phyloP scores from a whole-genome alignment of 345 rosid genomes.

The Eucalyptus pauciflora region DNA sequence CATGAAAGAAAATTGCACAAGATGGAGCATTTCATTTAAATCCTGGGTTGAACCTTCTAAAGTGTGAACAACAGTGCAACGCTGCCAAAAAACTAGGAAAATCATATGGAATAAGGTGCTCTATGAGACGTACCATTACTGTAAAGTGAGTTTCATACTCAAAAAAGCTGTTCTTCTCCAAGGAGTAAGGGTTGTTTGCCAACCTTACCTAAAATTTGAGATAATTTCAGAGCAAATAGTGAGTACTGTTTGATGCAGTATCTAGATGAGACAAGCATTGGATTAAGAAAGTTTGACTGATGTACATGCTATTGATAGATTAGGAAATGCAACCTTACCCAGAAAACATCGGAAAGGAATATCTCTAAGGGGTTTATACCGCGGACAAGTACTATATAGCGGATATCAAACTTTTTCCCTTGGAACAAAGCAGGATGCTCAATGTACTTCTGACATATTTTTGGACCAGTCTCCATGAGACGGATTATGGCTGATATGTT shows the following conservation, averaged over 20 bases:
- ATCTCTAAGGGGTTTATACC: conserved; percentile 72
- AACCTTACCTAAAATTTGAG: conserved; percentile 59
- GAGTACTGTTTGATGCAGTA: not conserved
- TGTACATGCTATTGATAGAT: not conserved
- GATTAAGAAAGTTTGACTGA: not conserved
- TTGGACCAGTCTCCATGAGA: conserved; percentile 97
- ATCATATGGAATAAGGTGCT: not conserved
- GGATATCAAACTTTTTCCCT: conserved; percentile 82
- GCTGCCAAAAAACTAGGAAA: not conserved
- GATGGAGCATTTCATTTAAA: not conserved
- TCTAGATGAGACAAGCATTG: not conserved
- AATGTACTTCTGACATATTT: conserved; percentile 95
- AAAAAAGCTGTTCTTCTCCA: conserved; percentile 66
- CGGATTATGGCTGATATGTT: conserved; percentile 77
- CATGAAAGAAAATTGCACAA: not conserved
- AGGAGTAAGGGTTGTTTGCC: conserved; percentile 76
- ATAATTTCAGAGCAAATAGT: not conserved
- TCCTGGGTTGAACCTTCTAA: not conserved
- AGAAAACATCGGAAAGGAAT: conserved; percentile 70
- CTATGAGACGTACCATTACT: conserved; percentile 58
- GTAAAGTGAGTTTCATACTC: conserved; percentile 98
- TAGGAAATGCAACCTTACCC: conserved; percentile 37
- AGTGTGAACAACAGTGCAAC: not conserved
- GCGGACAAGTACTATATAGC: conserved; percentile 64
- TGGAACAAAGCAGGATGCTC: conserved; percentile 83